Evolutionary conservation across 441 rosid genomes (phyloP).

Genomic region (Geranium incanum): DNA sequence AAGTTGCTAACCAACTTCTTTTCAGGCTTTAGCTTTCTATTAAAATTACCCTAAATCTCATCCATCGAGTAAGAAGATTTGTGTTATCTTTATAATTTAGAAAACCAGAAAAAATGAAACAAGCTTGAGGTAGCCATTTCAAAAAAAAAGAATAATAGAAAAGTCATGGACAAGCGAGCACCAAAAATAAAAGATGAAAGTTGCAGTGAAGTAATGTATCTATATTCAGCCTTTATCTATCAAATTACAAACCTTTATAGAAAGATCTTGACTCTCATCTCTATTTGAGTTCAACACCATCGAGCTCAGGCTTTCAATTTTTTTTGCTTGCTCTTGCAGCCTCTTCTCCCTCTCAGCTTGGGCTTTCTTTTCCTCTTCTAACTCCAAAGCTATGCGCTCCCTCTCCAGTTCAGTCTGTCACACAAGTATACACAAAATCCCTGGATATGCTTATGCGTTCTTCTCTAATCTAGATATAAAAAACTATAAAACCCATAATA

Average conservation of each 20-base stretch:
- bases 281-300: constrained; percentile 75
- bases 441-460: constrained; percentile 12
- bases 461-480: constrained; percentile 9
- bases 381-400: constrained; percentile 80
- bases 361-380: constrained; percentile 94
- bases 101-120: neutral
- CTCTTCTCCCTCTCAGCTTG: constrained; percentile 90
- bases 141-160: neutral
- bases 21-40: neutral
- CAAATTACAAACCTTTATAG: constrained; percentile 52
- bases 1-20: neutral
- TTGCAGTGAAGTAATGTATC: neutral
- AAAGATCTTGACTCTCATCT: constrained; percentile 56
- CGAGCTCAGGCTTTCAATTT: constrained; percentile 81
- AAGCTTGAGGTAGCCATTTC: neutral
- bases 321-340: constrained; percentile 85
- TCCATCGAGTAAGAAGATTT: neutral
- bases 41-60: neutral
- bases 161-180: neutral
- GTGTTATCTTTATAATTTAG: neutral
- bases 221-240: constrained; percentile 1
- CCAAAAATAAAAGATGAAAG: neutral
- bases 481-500: constrained; percentile 19
- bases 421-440: constrained; percentile 20
- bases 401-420: constrained; percentile 86